Conservation (phyloP, 495 filamentous ascomycete genomes). For the Penicillium antarcticum region DNA sequence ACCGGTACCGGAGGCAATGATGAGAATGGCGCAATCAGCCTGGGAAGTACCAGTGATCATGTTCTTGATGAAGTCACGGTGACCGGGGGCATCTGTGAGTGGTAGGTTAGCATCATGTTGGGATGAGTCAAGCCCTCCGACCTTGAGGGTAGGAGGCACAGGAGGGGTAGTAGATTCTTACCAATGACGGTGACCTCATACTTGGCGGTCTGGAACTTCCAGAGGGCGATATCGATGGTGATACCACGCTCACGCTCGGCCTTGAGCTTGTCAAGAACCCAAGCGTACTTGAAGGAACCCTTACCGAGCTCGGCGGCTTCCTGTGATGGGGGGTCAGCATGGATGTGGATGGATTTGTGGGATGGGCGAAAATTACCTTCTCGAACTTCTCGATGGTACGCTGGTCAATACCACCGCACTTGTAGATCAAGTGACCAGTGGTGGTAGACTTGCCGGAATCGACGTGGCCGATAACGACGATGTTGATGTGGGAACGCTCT, state of each 20-base stretch:
- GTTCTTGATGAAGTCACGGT: slow-evolving; percentile 99
- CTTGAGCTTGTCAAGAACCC: slow-evolving; percentile 99
- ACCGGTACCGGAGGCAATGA: slow-evolving; percentile 99
- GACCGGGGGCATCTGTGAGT: slow-evolving; percentile 84
- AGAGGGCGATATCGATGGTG: slow-evolving; percentile 99
- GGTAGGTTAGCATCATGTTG: slow-evolving; percentile 10
- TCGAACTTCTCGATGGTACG: slow-evolving; percentile 99
- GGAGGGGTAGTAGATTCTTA: slow-evolving; percentile 39
- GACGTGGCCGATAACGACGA: slow-evolving; percentile 99
- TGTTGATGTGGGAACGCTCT: slow-evolving; percentile 82
- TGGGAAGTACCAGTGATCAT: slow-evolving; percentile 99
- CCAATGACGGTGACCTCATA: slow-evolving; percentile 99
- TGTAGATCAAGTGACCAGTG: slow-evolving; percentile 98
- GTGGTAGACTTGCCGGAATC: slow-evolving; percentile 99
- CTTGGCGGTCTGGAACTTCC: slow-evolving; percentile 99
- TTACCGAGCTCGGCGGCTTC: slow-evolving; percentile 99
- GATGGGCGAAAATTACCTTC: slow-evolving; percentile 61
- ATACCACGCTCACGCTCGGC: slow-evolving; percentile 99
- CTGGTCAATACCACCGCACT: slow-evolving; percentile 99
- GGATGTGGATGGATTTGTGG: not conserved
- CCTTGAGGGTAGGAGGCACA: too few species aligned
- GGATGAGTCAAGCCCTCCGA: not conserved
- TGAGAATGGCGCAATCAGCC: slow-evolving; percentile 99
- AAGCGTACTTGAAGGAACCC: slow-evolving; percentile 99
- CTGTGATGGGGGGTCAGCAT: slow-evolving; percentile 50